These are phyloP conservation scores for Vanrija pseudolonga DNA, from an alignment of 1,284 basidiomycete genomes.

Conservation along the genomic window DNA sequence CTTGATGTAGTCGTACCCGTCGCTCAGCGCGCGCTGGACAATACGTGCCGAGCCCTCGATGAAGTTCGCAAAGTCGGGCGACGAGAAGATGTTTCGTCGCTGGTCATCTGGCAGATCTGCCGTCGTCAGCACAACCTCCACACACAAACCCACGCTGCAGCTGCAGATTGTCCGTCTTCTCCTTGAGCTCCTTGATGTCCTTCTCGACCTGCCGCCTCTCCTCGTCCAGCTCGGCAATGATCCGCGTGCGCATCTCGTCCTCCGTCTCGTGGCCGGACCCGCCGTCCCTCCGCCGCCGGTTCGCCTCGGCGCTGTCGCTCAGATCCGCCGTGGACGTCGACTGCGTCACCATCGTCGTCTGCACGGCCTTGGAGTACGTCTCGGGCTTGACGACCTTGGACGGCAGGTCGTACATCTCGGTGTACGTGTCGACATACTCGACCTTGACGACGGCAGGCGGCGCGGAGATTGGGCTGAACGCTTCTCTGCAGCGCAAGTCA, in stretches of 20 bases:
- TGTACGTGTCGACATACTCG: conserved; percentile 79
- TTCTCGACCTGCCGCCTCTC: conserved; percentile 66
- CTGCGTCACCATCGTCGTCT: conserved; percentile 58
- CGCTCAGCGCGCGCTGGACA: conserved; percentile 90
- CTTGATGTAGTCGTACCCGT: conserved; percentile 91
- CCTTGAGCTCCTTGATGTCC: conserved; percentile 74
- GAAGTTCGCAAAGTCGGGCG: conserved; percentile 87
- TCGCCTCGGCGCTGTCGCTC: conserved; percentile 53
- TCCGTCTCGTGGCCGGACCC: conserved; percentile 56
- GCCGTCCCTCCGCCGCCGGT: conserved; percentile 8
- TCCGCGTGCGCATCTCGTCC: conserved; percentile 67
- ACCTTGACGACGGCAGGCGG: conserved; percentile 44
- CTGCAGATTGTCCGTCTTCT: conserved; percentile 66
- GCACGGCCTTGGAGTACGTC: conserved; percentile 90
- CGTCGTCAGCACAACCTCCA: conserved; percentile 1
- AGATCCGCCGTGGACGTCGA: conserved; percentile 28
- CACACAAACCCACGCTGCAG: conserved; percentile 26
- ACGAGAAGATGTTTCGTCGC: conserved; percentile 69
- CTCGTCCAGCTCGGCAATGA: conserved; percentile 55
- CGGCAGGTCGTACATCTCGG: conserved; percentile 85
- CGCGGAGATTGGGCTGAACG: conserved; percentile 47
- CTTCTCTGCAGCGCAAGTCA: conserved; percentile 45
- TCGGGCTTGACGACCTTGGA: conserved; percentile 56
- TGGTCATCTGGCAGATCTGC: conserved; percentile 81
- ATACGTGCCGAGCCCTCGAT: conserved; percentile 94